A percentile compares a stretch with the other conserved stretches of the same genome.
phyloP scores from a whole-genome alignment of 2,329 filamentous ascomycete species.

The Verruconis gallopava region DNA sequence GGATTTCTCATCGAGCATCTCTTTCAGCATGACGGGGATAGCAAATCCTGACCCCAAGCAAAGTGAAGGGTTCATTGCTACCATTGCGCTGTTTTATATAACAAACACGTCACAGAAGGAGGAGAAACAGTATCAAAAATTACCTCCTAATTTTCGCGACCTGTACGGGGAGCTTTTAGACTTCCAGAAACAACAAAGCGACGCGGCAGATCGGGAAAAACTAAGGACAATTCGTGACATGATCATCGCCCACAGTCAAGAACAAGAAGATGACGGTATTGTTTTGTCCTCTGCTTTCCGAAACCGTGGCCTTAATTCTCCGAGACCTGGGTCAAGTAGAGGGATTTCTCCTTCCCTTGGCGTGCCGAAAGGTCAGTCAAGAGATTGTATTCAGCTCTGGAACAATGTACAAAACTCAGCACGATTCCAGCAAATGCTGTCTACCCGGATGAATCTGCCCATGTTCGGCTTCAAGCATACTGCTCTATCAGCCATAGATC shows the following conservation, averaged over 20 bases:
- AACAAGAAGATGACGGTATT: slow-evolving; percentile 38
- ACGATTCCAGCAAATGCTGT: slow-evolving; percentile 66
- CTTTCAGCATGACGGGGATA: slow-evolving; percentile 60
- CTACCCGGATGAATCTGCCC: slow-evolving; percentile 65
- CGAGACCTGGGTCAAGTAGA: slow-evolving; percentile 17
- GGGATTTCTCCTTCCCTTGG: slow-evolving; percentile 16
- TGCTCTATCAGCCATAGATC: slow-evolving; percentile 63
- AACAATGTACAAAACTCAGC: slow-evolving; percentile 34
- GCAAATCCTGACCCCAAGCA: slow-evolving; percentile 66
- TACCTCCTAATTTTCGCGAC: slow-evolving; percentile 73
- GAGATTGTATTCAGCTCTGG: slow-evolving; percentile 40
- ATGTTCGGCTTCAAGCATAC: slow-evolving; percentile 77
- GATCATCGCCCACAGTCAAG: slow-evolving; percentile 53
- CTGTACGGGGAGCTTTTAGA: slow-evolving; percentile 70
- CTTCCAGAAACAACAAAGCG: slow-evolving; percentile 54
- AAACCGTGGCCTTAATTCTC: slow-evolving; percentile 19
- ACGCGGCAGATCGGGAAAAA: slow-evolving; percentile 55
- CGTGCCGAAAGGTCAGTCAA: slow-evolving; percentile 15
- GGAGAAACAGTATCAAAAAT: slow-evolving; percentile 66
- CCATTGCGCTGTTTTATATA: slow-evolving; percentile 66
- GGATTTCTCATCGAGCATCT: slow-evolving; percentile 29
- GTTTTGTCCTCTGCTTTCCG: slow-evolving; percentile 67
- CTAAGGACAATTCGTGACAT: slow-evolving; percentile 57
- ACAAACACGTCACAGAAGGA: slow-evolving; percentile 70
- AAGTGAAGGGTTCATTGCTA: slow-evolving; percentile 78